phyloP scores from a whole-genome alignment of 1,139 yeast species.

The Taiozyma sp. region DNA sequence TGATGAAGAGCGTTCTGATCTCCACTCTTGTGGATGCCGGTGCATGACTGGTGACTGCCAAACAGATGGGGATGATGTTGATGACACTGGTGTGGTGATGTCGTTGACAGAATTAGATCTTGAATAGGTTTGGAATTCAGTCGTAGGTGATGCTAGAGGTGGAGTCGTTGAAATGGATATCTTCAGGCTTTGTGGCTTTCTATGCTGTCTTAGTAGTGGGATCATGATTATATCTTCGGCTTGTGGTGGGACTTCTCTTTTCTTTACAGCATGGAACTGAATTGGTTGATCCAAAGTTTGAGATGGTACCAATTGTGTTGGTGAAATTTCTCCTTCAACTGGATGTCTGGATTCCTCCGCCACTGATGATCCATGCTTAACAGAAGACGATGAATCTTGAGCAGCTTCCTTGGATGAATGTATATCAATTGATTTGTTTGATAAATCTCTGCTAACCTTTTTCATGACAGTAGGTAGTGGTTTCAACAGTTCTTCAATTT shows the following conservation, averaged over 20 bases:
- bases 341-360: not conserved
- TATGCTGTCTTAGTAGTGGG: slow-evolving; percentile 1
- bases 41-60: slow-evolving; percentile 18
- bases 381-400: not conserved
- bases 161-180: slow-evolving; percentile 22
- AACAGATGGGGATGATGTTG: slow-evolving; percentile 11
- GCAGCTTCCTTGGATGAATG: not conserved
- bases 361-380: not conserved
- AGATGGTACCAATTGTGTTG: not conserved
- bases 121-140: slow-evolving; percentile 1
- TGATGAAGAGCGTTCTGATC: slow-evolving; percentile 5
- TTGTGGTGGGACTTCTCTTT: not conserved
- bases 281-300: not conserved
- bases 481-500: slow-evolving; percentile 17
- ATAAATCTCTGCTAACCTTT: not conserved
- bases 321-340: not conserved
- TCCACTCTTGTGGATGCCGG: slow-evolving; percentile 2
- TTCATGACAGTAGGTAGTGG: slow-evolving; percentile 13
- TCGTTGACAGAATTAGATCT: slow-evolving; percentile 3
- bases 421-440: not conserved
- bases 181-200: not conserved
- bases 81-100: slow-evolving; percentile 1
- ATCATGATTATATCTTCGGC: not conserved
- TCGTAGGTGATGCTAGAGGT: slow-evolving; percentile 18
- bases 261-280: not conserved